phyloP scores from a whole-genome alignment of 257 asterid species.

The Nyctanthes arbortristis region DNA sequence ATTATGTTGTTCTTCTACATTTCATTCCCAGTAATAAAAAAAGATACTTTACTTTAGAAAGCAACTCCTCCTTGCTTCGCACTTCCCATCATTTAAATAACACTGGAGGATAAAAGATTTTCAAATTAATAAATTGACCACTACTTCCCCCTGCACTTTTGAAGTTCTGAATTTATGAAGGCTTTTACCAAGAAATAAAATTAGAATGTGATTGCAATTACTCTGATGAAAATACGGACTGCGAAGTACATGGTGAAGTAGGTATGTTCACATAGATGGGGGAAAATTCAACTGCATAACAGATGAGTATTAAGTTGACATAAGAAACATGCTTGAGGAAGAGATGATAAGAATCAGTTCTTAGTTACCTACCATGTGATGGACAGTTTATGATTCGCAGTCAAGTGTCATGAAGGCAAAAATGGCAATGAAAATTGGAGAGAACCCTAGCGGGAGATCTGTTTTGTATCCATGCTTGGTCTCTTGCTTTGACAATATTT shows the following conservation, averaged over 20 bases:
- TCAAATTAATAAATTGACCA: neutral
- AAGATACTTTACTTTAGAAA: neutral
- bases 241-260: neutral
- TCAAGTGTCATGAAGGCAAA: neutral
- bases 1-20: neutral
- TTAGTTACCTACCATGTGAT: no score
- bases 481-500: neutral
- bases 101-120: neutral
- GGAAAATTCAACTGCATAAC: neutral
- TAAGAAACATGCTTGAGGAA: neutral
- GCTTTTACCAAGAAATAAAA: neutral
- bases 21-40: neutral
- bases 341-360: neutral
- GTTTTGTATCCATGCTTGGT: neutral
- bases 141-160: neutral
- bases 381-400: no score
- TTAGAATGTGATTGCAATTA: neutral
- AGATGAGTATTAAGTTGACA: neutral
- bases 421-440: neutral
- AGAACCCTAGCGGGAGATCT: neutral
- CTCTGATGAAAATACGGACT: neutral
- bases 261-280: neutral
- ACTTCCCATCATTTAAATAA: neutral
- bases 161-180: neutral
- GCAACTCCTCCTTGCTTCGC: neutral